Percentiles rank a stretch among this genome's conserved stretches.
These are phyloP conservation scores for Metarhizium rileyi DNA, from an alignment of 2,329 filamentous ascomycete genomes.

Conservation along the genomic window DNA sequence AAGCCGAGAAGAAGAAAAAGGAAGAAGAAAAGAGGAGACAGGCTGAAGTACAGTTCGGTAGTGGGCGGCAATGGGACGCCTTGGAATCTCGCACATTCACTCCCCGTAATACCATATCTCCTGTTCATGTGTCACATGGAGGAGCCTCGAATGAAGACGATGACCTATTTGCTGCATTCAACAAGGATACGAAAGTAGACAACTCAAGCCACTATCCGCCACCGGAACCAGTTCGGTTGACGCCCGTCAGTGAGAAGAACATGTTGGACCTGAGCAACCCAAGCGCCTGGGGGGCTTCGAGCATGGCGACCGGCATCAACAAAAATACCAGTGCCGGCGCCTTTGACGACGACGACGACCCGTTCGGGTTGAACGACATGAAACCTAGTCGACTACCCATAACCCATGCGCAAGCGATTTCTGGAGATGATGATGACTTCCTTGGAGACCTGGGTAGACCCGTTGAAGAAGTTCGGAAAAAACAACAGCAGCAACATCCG, in stretches of 20 bases:
- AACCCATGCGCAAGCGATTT: conserved; percentile 16
- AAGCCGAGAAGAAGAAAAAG: conserved; percentile 58
- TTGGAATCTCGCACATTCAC: conserved; percentile 48
- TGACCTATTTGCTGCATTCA: conserved; percentile 59
- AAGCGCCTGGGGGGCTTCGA: conserved; percentile 36
- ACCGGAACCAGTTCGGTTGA: conserved; percentile 31
- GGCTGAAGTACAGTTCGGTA: conserved; percentile 69
- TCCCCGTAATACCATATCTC: conserved; percentile 19
- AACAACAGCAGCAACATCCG: conserved; percentile 4
- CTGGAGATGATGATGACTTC: conserved; percentile 53
- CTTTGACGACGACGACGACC: conserved; percentile 70
- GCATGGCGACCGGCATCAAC: conserved; percentile 11
- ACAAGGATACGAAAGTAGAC: conserved; percentile 56
- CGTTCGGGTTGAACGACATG: conserved; percentile 69
- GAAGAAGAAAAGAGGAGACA: conserved; percentile 64
- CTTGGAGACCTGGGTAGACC: conserved; percentile 55
- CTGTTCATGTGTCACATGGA: conserved; percentile 10
- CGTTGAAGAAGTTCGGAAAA: conserved; percentile 49
- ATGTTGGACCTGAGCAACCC: conserved; percentile 42
- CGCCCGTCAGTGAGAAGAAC: conserved; percentile 32
- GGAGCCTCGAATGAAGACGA: conserved; percentile 31
- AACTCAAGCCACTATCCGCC: conserved; percentile 57
- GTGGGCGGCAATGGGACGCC: conserved; percentile 65
- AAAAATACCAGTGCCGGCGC: conserved; percentile 15
- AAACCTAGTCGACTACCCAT: conserved; percentile 26